Conservation (phyloP, 805 yeast genomes). For the Monosporozyma unispora region DNA sequence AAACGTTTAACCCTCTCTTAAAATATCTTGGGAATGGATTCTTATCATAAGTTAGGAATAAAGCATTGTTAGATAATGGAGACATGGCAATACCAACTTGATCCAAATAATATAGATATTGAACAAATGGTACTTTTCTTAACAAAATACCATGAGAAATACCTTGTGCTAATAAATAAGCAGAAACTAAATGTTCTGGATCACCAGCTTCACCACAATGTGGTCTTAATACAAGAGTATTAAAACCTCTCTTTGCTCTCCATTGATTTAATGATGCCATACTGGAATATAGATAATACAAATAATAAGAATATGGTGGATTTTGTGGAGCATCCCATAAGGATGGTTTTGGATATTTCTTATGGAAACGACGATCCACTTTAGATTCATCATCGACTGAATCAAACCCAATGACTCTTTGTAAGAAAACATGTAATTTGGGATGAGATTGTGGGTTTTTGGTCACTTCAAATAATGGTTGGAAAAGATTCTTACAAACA, state of each 20-base stretch:
- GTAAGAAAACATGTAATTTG: conserved; percentile 79
- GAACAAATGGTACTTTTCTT: conserved; percentile 91
- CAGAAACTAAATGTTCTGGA: conserved; percentile 89
- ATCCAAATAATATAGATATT: conserved; percentile 84
- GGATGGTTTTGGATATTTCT: conserved; percentile 77
- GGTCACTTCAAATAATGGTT: conserved; percentile 86
- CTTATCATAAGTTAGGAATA: conserved; percentile 91
- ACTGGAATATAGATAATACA: conserved; percentile 83
- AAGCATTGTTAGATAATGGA: conserved; percentile 91
- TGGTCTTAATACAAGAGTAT: conserved; percentile 90
- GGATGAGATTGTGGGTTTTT: conserved; percentile 80
- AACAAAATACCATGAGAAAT: conserved; percentile 92
- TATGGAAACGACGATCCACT: conserved; percentile 71
- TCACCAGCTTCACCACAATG: conserved; percentile 99
- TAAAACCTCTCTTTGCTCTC: conserved; percentile 66
- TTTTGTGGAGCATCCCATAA: conserved; percentile 70
- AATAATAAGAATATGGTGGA: conserved; percentile 96
- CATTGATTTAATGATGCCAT: conserved; percentile 78
- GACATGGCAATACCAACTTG: conserved; percentile 98
- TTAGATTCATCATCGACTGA: conserved; percentile 98
- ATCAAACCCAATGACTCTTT: conserved; percentile 94
- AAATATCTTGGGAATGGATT: conserved; percentile 90
- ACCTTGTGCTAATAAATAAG: conserved; percentile 82
- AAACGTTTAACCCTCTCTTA: conserved; percentile 88
- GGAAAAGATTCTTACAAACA: conserved; percentile 66